Evolutionary conservation across 176 grass and related monocot species (phyloP).

Genomic region (Echinochloa phyllopogon): DNA sequence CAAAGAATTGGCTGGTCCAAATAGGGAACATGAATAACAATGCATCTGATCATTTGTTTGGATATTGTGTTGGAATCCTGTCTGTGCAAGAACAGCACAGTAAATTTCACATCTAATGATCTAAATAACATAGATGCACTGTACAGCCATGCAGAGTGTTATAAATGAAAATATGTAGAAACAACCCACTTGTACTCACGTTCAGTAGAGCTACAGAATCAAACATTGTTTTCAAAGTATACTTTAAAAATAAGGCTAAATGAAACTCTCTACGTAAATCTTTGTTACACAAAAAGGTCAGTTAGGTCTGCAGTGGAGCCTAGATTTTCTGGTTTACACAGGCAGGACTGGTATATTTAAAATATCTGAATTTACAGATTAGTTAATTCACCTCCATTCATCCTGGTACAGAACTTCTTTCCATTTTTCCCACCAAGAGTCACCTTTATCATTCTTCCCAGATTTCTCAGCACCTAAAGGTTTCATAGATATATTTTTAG

Average conservation of each 20-base stretch:
- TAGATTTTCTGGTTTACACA: background rate
- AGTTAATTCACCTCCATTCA: constrained; percentile 82
- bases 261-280: background rate
- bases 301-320: background rate
- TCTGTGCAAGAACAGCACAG: background rate
- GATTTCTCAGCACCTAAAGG: constrained; percentile 84
- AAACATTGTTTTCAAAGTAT: background rate
- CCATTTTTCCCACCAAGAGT: constrained; percentile 98
- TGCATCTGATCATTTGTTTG: background rate
- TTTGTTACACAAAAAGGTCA: background rate
- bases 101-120: constrained; percentile 13
- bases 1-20: background rate
- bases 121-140: constrained; percentile 1
- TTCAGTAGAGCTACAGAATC: background rate
- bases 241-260: background rate
- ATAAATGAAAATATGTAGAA: background rate
- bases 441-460: constrained; percentile 82
- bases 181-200: background rate
- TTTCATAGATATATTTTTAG: constrained; percentile 26
- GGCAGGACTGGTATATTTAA: background rate
- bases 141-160: background rate
- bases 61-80: background rate
- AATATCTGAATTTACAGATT: constrained; percentile 12
- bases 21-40: background rate
- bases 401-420: constrained; percentile 99